Conservation (phyloP, 75 land plant species). For the Cryptomeria japonica region DNA sequence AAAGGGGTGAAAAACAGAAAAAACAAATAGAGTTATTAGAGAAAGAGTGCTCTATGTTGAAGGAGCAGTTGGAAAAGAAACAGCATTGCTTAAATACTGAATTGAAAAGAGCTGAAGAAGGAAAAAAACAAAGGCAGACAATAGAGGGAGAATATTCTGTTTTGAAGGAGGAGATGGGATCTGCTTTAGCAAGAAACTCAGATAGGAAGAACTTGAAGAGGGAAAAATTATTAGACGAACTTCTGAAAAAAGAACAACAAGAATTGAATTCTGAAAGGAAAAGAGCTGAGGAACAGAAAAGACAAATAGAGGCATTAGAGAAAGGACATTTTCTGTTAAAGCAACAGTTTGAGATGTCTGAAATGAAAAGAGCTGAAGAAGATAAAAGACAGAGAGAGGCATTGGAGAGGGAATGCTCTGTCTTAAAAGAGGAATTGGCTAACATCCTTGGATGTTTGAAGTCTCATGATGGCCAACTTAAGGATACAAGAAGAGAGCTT, state of each 20-base stretch:
- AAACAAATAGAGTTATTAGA: background rate
- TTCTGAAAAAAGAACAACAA: background rate
- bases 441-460: background rate
- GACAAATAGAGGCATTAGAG: background rate
- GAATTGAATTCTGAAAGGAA: background rate
- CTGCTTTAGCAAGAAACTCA: background rate
- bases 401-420: background rate
- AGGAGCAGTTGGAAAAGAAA: conserved; percentile 10
- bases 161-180: background rate
- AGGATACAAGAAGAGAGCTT: conserved; percentile 10
- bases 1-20: background rate
- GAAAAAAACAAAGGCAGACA: background rate
- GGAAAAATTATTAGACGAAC: background rate
- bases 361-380: conserved; percentile 5
- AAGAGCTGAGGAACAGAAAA: background rate
- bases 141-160: background rate
- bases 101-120: conserved; percentile 2
- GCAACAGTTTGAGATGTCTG: conserved; percentile 2
- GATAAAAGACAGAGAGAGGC: conserved; percentile 1
- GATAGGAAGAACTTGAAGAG: background rate
- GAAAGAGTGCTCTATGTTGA: background rate
- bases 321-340: conserved; percentile 1
- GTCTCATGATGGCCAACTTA: background rate
- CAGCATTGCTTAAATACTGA: background rate
- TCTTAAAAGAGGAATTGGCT: conserved; percentile 11